A percentile compares a stretch with the other conserved stretches of the same genome.
Conservation (phyloP, 176 grass and related monocot species). For the Juncus inflexus region DNA sequence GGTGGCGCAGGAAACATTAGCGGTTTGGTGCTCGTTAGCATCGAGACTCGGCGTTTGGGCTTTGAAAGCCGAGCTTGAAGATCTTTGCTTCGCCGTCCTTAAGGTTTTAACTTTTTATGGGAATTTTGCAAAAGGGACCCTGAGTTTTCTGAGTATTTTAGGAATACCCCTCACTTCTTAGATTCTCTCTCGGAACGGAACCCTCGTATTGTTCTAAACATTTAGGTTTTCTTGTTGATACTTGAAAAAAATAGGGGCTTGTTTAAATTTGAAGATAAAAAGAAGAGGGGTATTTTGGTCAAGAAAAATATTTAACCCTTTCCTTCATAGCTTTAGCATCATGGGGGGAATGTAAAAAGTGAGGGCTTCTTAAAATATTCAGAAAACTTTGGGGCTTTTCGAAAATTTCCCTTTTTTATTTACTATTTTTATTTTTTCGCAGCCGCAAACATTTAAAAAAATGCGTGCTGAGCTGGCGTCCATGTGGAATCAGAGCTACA, state of each 20-base stretch:
- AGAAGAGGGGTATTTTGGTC: too few species aligned
- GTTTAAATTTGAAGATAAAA: too few species aligned
- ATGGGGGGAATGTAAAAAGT: too few species aligned
- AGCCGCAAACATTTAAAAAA: constrained; percentile 76
- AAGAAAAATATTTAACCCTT: too few species aligned
- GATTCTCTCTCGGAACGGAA: constrained; percentile 3
- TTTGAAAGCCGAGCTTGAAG: constrained; percentile 96
- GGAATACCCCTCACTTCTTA: neutral
- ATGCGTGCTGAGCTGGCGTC: constrained; percentile 82
- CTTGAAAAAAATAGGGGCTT: neutral
- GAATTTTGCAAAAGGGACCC: too few species aligned
- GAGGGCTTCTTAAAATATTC: too few species aligned
- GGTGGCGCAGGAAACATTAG: constrained; percentile 94
- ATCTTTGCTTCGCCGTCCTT: constrained; percentile 98
- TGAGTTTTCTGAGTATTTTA: neutral
- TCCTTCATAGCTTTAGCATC: too few species aligned
- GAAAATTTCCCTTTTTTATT: neutral
- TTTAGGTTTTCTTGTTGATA: constrained; percentile 25
- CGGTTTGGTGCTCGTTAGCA: constrained; percentile 93
- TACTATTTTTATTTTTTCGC: constrained; percentile 25
- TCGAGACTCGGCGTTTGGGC: constrained; percentile 96
- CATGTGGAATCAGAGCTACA: constrained; percentile 75
- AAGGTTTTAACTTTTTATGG: constrained; percentile 41
- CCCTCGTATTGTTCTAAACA: constrained; percentile 7
- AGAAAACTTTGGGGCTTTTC: too few species aligned